Percentiles rank a stretch among this genome's conserved stretches.
phyloP scores from a whole-genome alignment of 2,329 filamentous ascomycete genomes.

The Bipolaris cookei region DNA sequence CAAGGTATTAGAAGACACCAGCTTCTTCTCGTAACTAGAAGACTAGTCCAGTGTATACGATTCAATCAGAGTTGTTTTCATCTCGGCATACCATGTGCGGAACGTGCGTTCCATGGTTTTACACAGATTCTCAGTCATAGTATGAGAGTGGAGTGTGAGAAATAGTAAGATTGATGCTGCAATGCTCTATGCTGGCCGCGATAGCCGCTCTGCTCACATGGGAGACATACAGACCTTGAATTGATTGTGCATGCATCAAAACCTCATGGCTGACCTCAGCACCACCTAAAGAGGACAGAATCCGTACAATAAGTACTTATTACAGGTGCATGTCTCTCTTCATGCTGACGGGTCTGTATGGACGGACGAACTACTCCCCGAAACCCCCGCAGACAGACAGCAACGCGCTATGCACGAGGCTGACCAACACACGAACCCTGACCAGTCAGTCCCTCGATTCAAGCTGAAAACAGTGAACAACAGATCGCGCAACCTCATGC shows the following conservation, averaged over 20 bases:
- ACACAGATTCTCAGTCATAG: background rate
- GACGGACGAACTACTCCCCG: background rate
- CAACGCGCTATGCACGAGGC: background rate
- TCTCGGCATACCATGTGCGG: background rate
- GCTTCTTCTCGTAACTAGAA: background rate
- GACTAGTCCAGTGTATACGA: background rate
- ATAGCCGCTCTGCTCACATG: background rate
- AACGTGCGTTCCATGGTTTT: too few relatives aligned
- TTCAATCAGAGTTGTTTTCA: background rate
- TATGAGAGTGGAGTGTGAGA: background rate
- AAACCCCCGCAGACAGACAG: background rate
- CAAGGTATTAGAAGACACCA: too few relatives aligned
- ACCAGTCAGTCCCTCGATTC: background rate
- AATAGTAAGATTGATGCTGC: background rate
- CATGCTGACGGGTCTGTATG: background rate
- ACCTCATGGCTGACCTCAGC: background rate
- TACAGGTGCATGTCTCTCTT: background rate
- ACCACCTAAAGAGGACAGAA: too few relatives aligned
- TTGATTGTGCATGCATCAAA: background rate
- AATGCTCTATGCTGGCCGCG: background rate
- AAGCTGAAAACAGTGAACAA: slow-evolving; percentile 2
- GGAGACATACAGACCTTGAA: background rate
- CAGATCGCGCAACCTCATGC: background rate
- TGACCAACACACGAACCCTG: background rate
- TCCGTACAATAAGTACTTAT: too few relatives aligned